Percentiles rank a stretch among this genome's conserved stretches.
Conservation (phyloP, 208 protist genomes). For the Acanthamoeba quina region DNA sequence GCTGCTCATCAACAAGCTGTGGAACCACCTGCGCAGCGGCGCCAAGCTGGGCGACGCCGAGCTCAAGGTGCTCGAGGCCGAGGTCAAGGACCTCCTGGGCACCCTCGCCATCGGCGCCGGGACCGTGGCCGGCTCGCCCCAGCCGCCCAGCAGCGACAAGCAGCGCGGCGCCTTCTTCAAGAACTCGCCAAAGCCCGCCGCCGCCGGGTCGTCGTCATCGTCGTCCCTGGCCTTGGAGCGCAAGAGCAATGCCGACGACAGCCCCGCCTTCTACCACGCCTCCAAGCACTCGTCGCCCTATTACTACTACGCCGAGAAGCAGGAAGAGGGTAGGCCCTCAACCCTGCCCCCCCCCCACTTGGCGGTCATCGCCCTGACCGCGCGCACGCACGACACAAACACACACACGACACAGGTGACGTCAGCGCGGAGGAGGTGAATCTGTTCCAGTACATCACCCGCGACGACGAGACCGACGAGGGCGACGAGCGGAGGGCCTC, state of each 20-base stretch:
- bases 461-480: background rate
- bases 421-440: conserved; percentile 22
- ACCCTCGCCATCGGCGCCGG: conserved; percentile 1
- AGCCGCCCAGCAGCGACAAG: background rate
- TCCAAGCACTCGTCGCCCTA: conserved; percentile 19
- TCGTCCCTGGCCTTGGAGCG: background rate
- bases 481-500: background rate
- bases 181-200: background rate
- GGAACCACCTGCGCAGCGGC: conserved; percentile 5
- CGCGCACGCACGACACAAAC: background rate
- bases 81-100: conserved; percentile 16
- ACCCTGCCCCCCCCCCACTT: background rate
- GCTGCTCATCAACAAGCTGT: conserved; percentile 61
- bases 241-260: conserved; percentile 7
- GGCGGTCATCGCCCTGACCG: background rate
- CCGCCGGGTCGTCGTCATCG: background rate
- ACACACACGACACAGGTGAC: background rate
- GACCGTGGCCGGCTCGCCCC: background rate
- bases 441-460: conserved; percentile 43
- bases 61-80: conserved; percentile 4
- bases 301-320: conserved; percentile 36
- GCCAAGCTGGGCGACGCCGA: conserved; percentile 6
- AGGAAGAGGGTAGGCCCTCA: background rate
- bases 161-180: background rate
- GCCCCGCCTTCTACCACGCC: conserved; percentile 19